Evolutionary conservation across 371 early-diverging fungal species (phyloP).

Genomic region (Umbelopsis sp.): DNA sequence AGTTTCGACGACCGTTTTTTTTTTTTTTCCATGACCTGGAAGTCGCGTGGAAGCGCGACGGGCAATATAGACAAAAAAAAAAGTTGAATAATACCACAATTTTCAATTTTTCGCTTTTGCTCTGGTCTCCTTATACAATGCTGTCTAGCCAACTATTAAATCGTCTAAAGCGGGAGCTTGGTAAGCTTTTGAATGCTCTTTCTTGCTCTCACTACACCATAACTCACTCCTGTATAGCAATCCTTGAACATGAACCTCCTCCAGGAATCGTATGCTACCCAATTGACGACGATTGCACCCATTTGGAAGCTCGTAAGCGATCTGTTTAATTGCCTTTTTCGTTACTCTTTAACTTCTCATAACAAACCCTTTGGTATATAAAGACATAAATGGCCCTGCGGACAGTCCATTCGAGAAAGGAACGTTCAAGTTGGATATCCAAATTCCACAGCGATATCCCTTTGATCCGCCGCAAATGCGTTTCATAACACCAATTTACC

Average conservation of each 20-base stretch:
- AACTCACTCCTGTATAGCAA: conserved; percentile 19
- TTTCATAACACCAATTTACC: conserved; percentile 56
- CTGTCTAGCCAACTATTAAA: conserved; percentile 22
- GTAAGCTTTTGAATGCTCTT: conserved; percentile 16
- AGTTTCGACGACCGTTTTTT: no score
- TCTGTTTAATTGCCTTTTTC: not conserved
- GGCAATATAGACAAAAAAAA: no score
- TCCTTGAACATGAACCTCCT: conserved; percentile 50
- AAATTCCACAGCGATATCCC: conserved; percentile 49
- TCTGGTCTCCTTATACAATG: conserved; percentile 1
- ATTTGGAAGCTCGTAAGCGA: conserved; percentile 46
- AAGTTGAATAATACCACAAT: not conserved
- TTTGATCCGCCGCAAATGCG: conserved; percentile 57
- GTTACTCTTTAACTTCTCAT: not conserved
- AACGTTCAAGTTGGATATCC: conserved; percentile 46
- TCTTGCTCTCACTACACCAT: not conserved
- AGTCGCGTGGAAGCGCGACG: no score
- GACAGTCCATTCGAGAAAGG: conserved; percentile 61
- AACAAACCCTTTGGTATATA: not conserved
- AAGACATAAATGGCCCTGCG: conserved; percentile 50
- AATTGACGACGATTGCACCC: conserved; percentile 42
- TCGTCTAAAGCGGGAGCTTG: conserved; percentile 29
- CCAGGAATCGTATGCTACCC: conserved; percentile 57
- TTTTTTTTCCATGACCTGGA: not conserved
- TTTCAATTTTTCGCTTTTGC: not conserved